These are phyloP conservation scores for Silene vulgaris DNA, from an alignment of 179 eudicot species.

Conservation along the genomic window DNA sequence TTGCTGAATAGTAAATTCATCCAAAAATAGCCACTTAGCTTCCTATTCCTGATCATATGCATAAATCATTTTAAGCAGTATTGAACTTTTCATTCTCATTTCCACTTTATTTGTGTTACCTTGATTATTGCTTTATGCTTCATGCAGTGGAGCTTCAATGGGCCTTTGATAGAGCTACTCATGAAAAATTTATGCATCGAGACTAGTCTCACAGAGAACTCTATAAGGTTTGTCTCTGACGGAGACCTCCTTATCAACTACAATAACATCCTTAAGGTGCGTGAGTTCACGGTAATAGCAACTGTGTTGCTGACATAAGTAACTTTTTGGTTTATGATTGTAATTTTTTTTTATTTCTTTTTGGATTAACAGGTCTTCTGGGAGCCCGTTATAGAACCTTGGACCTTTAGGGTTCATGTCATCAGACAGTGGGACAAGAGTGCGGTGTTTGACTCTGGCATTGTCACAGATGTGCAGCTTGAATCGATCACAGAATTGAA, in stretches of 20 bases:
- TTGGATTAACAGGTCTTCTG: constrained; percentile 61
- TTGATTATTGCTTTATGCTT: constrained; percentile 1
- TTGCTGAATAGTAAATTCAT: neutral
- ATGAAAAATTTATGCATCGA: constrained; percentile 42
- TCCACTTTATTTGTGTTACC: neutral
- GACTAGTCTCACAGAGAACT: constrained; percentile 23
- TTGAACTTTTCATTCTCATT: neutral
- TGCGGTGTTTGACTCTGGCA: constrained; percentile 47
- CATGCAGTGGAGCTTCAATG: constrained; percentile 71
- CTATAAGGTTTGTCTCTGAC: constrained; percentile 13
- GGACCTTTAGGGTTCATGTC: constrained; percentile 63
- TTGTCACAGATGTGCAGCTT: constrained; percentile 48
- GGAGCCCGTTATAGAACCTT: constrained; percentile 97
- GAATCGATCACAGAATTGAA: constrained; percentile 61
- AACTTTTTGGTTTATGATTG: neutral
- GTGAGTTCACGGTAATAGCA: constrained; percentile 1
- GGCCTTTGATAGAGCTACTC: constrained; percentile 68
- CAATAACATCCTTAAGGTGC: constrained; percentile 85
- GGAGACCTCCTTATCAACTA: constrained; percentile 73
- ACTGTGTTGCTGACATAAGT: constrained; percentile 5
- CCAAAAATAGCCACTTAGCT: neutral
- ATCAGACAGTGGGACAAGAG: constrained; percentile 44
- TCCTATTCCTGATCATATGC: neutral
- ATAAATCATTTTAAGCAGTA: neutral
- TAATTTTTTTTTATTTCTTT: neutral